Percentiles rank a stretch among this genome's conserved stretches.
phyloP scores from a whole-genome alignment of 495 filamentous ascomycete species.

The Sabuloglossum arenarium region DNA sequence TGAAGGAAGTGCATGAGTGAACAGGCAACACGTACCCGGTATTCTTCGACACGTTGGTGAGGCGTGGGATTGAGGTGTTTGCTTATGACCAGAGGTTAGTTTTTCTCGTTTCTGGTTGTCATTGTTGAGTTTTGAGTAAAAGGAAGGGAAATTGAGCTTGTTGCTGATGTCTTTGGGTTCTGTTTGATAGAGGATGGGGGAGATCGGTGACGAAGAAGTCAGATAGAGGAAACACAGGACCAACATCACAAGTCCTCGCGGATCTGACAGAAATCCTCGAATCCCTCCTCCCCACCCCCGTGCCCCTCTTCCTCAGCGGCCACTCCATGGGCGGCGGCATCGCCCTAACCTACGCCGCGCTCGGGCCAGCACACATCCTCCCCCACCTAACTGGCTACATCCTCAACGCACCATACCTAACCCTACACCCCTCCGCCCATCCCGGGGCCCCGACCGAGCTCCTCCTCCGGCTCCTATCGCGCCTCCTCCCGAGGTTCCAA shows the following conservation, averaged over 20 bases:
- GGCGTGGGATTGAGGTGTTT: slow-evolving; percentile 48
- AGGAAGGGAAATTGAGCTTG: too few relatives aligned
- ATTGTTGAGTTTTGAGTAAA: too few relatives aligned
- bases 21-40: slow-evolving; percentile 42
- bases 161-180: too few relatives aligned
- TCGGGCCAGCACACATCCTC: slow-evolving; percentile 18
- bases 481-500: slow-evolving; percentile 37
- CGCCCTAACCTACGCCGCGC: slow-evolving; percentile 30
- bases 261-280: slow-evolving; percentile 40
- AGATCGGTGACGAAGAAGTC: slow-evolving; percentile 22
- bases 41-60: slow-evolving; percentile 46
- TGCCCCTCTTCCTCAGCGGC: slow-evolving; percentile 68
- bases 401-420: slow-evolving; percentile 47
- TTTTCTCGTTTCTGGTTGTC: too few relatives aligned
- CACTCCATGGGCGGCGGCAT: slow-evolving; percentile 74
- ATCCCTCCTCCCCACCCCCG: slow-evolving; percentile 28
- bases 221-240: slow-evolving; percentile 47
- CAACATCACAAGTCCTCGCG: slow-evolving; percentile 44
- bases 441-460: slow-evolving; percentile 35
- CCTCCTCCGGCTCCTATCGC: slow-evolving; percentile 40
- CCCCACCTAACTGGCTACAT: slow-evolving; percentile 37
- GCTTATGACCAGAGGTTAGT: slow-evolving; percentile 54
- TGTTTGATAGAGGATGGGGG: slow-evolving; percentile 32
- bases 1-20: too few relatives aligned
- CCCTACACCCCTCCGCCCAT: slow-evolving; percentile 35